Evolutionary conservation across 345 rosid genomes (phyloP), one percentile per base, ranked within the genome.

Genomic region (Eucalyptus erythrocorys): DNA sequence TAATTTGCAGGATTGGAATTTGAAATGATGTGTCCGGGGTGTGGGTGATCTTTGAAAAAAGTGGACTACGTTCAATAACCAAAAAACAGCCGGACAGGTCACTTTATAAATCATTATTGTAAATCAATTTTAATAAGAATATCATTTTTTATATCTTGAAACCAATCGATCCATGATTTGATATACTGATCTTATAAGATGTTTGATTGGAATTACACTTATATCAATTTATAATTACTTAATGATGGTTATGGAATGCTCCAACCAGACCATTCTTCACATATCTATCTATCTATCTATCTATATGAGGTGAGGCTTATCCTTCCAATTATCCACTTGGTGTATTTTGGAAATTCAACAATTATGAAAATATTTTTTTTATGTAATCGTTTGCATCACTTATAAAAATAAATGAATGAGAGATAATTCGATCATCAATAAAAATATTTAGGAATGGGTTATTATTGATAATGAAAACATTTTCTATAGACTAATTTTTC

Each of bases 371-470:
- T 14, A 4, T 13, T n/a, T 30, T 59, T 14, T 11, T 48, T 48
- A 57, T 3, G 32, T 32, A 32, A 66, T 32, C 2, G 0, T 19
- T 16, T 1, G 3, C n/a, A 32, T 66, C 0, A 3, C 6, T 66
- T n/a, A n/a, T 4, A 66, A n/a, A 64, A 66, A n/a, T 32, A 32
- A 3, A 68, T 8, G 3, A 32, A 32, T 0, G 3, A 27, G 16
- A 61, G 68, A 61, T 27, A 1, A 6, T 27, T 59, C 1, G 17
- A 61, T 6, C 4, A 3, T 61, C 8, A 27, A 61, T 6, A 13
- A 6, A 30, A 66, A 32, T 32, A 4, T 32, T 66, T 4, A 66
- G 12, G 11, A 1, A 34, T 8, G 79, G 0, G 1, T 68, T n/a
- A 26, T 64, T 64, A 15, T n/a, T n/a, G 37, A 2, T 13, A 64